Evolutionary conservation across 2,329 filamentous ascomycete genomes (phyloP).

Genomic region (Penicillium sumatraense): DNA sequence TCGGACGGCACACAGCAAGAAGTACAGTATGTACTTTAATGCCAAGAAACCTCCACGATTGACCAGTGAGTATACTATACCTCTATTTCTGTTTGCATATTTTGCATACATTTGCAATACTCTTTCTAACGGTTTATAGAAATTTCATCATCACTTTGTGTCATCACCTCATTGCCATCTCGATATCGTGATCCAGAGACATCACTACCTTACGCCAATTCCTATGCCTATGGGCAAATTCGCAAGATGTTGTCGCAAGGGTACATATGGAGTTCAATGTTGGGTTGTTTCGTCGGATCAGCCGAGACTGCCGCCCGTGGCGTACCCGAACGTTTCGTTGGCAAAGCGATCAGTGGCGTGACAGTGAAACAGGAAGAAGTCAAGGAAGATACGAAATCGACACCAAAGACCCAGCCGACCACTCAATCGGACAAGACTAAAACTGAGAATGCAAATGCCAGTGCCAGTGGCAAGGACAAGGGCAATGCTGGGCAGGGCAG

Average conservation of each 20-base stretch:
- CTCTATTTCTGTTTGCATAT: background rate
- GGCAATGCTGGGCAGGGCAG: background rate
- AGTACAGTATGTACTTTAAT: conserved; percentile 62
- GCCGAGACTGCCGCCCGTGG: conserved; percentile 66
- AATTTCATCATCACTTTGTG: conserved; percentile 65
- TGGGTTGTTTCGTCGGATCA: conserved; percentile 82
- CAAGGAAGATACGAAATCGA: background rate
- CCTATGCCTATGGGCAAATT: conserved; percentile 77
- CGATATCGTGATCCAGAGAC: conserved; percentile 85
- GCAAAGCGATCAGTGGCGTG: conserved; percentile 13
- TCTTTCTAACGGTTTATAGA: conserved; percentile 40
- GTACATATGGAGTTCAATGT: conserved; percentile 78
- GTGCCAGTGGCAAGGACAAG: too few relatives aligned
- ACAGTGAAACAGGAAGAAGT: conserved; percentile 13
- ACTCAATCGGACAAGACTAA: background rate
- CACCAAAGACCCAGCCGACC: background rate
- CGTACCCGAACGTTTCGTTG: conserved; percentile 76
- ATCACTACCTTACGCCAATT: conserved; percentile 78
- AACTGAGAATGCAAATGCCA: background rate
- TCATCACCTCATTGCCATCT: conserved; percentile 80
- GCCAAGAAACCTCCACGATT: conserved; percentile 53
- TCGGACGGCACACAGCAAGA: conserved; percentile 57
- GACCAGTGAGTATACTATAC: conserved; percentile 47
- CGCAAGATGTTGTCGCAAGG: conserved; percentile 73
- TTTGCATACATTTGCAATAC: background rate